Conservation (phyloP, 257 asterid genomes). For the Solanum chilense region DNA sequence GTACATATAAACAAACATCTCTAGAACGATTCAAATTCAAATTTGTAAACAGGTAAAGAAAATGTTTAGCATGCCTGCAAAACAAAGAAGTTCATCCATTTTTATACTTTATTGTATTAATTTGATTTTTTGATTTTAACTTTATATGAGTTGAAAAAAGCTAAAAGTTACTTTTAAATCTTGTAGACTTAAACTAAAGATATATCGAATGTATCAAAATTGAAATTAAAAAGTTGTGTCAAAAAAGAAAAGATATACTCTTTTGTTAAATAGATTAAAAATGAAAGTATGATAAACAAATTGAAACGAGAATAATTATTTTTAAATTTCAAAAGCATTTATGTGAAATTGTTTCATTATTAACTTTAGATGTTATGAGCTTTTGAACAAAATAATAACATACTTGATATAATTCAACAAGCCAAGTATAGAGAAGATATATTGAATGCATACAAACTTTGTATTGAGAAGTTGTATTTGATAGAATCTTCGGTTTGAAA, state of each 20-base stretch:
- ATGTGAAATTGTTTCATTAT: neutral
- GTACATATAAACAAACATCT: neutral
- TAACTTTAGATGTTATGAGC: neutral
- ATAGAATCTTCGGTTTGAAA: neutral
- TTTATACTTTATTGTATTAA: neutral
- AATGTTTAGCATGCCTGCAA: neutral
- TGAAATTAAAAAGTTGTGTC: no score
- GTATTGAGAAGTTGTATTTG: no score
- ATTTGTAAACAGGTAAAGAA: neutral
- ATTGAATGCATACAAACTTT: no score
- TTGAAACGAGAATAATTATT: no score
- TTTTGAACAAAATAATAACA: neutral
- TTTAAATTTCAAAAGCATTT: neutral
- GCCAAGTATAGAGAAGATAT: neutral
- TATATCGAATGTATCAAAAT: accelerated
- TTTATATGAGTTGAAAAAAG: no score
- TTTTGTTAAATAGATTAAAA: no score
- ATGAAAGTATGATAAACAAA: neutral
- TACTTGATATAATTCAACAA: no score
- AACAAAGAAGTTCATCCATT: neutral
- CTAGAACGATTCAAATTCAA: neutral
- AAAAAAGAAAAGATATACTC: accelerated
- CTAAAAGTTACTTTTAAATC: accelerated
- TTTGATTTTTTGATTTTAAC: accelerated
- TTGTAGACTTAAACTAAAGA: no score